Percentiles rank a stretch among this genome's conserved stretches.
phyloP scores from a whole-genome alignment of 2,329 filamentous ascomycete genomes.

The Epichloe typhina region DNA sequence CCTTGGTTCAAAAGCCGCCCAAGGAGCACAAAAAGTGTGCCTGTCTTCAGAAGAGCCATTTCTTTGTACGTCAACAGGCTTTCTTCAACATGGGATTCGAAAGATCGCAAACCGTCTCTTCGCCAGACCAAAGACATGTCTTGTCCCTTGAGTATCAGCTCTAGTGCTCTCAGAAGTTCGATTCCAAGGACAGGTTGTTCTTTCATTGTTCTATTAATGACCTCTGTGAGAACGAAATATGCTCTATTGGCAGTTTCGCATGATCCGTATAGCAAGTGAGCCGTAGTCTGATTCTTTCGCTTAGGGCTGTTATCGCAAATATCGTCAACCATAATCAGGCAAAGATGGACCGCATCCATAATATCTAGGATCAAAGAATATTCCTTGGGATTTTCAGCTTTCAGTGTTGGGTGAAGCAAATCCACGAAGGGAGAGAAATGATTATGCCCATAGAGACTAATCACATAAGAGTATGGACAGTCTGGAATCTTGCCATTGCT shows the following conservation, averaged over 20 bases:
- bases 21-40: constrained; percentile 7
- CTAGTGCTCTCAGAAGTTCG: constrained; percentile 6
- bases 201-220: constrained; percentile 7
- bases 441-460: constrained; percentile 7
- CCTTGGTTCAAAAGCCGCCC: constrained; percentile 7
- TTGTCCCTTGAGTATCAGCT: constrained; percentile 8
- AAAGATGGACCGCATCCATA: constrained; percentile 9
- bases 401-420: constrained; percentile 3
- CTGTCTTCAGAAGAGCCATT: constrained; percentile 8
- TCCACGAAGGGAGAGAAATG: constrained; percentile 7
- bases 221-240: constrained; percentile 7
- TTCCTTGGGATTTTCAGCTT: constrained; percentile 3
- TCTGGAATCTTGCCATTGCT: background rate
- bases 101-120: constrained; percentile 6
- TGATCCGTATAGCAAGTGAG: constrained; percentile 8
- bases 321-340: constrained; percentile 8
- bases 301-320: constrained; percentile 8
- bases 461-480: constrained; percentile 8
- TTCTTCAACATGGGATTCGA: constrained; percentile 2
- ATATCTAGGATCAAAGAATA: constrained; percentile 7
- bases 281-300: constrained; percentile 8
- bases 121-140: constrained; percentile 10
- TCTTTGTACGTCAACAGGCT: constrained; percentile 5
- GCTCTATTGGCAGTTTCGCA: constrained; percentile 9
- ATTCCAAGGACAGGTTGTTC: constrained; percentile 6